Base-by-base conservation (phyloP, 495 filamentous ascomycete species). In the Neurospora sp. region DNA sequence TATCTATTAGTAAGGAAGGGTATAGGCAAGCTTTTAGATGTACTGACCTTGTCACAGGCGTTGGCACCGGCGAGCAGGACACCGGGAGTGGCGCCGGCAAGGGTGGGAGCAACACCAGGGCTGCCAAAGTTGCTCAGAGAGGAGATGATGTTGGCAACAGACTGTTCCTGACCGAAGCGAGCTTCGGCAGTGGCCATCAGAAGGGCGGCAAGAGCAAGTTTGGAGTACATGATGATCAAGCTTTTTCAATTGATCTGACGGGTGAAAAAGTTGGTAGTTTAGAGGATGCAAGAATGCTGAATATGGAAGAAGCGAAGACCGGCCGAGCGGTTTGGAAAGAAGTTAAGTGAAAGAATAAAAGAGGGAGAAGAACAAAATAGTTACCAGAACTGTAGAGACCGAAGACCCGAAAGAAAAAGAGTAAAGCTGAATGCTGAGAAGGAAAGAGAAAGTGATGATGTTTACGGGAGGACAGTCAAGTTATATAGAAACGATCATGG, bases 1-100 rank as follows among this genome's bases (percentile, higher is more conserved):
- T 20, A 35, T 16, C 3, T 37, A 45, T 76, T 53, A 78, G 70
- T 31, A 41, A 42, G 9, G n/a, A 2, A 27, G 10, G 9, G 12
- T 14, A 35, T 27, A 2, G 9, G 27, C 9, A 37, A 1, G 12
- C 1, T 16, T 45, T 38, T 22, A 3, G 16, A 7, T 69, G 42
- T 45, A 70, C 76, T 70, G 70, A 86, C 84, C 80, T 89, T 89
- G 73, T 77, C 87, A 74, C 88, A 90, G 16, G 88, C 83, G 74
- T 88, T 86, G 41, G 88, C 86, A 53, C 82, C 88, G 40, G 83
- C 88, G 27, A 90, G 84, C 12, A 90, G 78, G 10, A 86, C 84
- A 71, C 84, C 82, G 38, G 87, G 84, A n/a, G 84, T 83, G 40
- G 77, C 69, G 40, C 87, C 87, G 48, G 85, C 85, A 22, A 90